These are phyloP conservation scores for Citrus mangshanensis DNA, from an alignment of 345 rosid species.

Conservation along the genomic window DNA sequence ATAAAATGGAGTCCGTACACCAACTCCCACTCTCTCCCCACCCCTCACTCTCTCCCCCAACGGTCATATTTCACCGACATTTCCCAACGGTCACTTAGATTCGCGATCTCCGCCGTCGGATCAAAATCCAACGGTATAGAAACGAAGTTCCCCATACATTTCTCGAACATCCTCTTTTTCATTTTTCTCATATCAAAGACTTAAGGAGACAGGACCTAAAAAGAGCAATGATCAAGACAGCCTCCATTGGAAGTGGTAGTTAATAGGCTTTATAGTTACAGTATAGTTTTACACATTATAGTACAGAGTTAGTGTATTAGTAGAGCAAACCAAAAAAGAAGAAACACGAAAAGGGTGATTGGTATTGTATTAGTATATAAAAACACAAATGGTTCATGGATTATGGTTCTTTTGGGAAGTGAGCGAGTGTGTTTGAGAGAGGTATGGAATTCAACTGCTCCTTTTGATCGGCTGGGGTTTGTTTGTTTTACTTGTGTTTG, in stretches of 20 bases:
- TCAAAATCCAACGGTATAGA: slow-evolving; percentile 51
- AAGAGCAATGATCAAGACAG: slow-evolving; percentile 40
- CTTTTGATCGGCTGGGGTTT: slow-evolving; percentile 10
- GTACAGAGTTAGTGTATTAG: slow-evolving; percentile 18
- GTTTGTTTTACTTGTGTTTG: slow-evolving; percentile 12
- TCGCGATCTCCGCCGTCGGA: slow-evolving; percentile 46
- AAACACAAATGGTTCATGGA: slow-evolving; percentile 24
- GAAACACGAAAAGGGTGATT: slow-evolving; percentile 7
- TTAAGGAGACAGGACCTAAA: slow-evolving; percentile 23
- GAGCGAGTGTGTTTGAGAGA: slow-evolving; percentile 13
- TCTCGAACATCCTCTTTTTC: slow-evolving; percentile 30
- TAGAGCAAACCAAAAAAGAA: slow-evolving; percentile 9
- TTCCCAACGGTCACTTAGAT: slow-evolving; percentile 75
- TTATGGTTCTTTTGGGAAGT: slow-evolving; percentile 47
- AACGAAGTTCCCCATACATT: slow-evolving; percentile 19
- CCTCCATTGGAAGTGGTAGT: slow-evolving; percentile 21
- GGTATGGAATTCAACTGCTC: slow-evolving; percentile 4
- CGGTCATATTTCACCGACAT: slow-evolving; percentile 98
- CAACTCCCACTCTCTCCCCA: slow-evolving; percentile 30
- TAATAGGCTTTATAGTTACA: slow-evolving; percentile 15
- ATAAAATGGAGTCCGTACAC: slow-evolving; percentile 44
- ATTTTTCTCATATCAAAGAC: neutral
- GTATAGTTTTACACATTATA: slow-evolving; percentile 3
- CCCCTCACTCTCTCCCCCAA: slow-evolving; percentile 29
- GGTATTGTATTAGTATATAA: slow-evolving; percentile 25